Evolutionary conservation across 2,329 filamentous ascomycete species (phyloP), one percentile per base, ranked within the genome.

Genomic region (Juglanconis juglandina): DNA sequence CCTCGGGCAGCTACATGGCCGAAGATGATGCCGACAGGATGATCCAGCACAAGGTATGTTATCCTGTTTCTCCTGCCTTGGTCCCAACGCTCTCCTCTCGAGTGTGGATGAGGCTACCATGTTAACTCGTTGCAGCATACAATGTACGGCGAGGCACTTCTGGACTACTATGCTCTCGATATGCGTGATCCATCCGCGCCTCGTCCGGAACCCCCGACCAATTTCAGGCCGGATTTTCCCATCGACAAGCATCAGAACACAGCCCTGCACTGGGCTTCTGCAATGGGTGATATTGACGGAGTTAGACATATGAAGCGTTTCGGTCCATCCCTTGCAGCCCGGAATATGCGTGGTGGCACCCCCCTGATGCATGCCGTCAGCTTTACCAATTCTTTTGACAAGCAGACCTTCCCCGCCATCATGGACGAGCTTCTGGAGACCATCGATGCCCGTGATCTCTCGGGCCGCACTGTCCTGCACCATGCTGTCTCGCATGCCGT

Each of bases 311-410:
- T 99, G 17, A 89, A 95, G 67, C 83, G 87, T 46, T 92, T 93
- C 63, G 88, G 90, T 47, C 92, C 94, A 10, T 86, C 86, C 63
- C 80, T 92, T 14, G 85, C 86, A 35, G 86, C 88, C 3, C 82
- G 88, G 57, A 93, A 92, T 59, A 77, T 84, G 49, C 80, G 86
- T 24, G 89, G 89, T 60, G 94, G 98, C 75, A 98, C 95, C 0
- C 94, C 95, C 0, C 84, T 99, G 41, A 97, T 99, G 86, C 89
- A 93, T 48, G 90, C 92, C 5, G 93, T 98, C 59, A 86, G 96
- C 71, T 99, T 98, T 74, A 98, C 94, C 50, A 99, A 99, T 74
- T 96, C 95, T 72, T 95, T 88, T 73, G 95, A 98, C 73, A 96
- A 95, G 76, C 86, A 92, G 66, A 93, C 91, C 0, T 97, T 98